A percentile compares a stretch with the other conserved stretches of the same genome.
These are phyloP conservation scores for Colletotrichum theobromicola DNA, from an alignment of 2,329 filamentous ascomycete species.

Conservation along the genomic window DNA sequence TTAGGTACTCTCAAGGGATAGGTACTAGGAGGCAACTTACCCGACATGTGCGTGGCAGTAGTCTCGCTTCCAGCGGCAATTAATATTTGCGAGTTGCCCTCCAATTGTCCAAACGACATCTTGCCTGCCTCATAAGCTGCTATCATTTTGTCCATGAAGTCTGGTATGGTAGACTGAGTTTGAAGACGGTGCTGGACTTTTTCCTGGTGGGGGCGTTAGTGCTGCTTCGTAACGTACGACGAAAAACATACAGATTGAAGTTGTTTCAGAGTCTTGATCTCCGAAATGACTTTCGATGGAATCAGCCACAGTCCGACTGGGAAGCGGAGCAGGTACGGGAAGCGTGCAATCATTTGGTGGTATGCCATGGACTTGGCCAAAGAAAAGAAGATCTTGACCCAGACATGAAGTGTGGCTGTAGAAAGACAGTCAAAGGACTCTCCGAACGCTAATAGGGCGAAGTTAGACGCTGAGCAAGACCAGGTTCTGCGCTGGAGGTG, in stretches of 20 bases:
- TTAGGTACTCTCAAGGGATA: too few species aligned
- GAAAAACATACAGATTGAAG: neutral
- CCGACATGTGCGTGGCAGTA: constrained; percentile 35
- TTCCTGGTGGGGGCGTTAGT: too few species aligned
- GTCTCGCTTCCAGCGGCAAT: constrained; percentile 37
- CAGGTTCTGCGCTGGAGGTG: too few species aligned
- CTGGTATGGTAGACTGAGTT: neutral
- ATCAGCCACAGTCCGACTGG: neutral
- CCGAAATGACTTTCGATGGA: neutral
- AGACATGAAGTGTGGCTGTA: constrained; percentile 26
- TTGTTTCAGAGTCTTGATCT: neutral
- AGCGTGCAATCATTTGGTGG: neutral
- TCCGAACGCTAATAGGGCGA: constrained; percentile 24
- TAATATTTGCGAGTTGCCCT: constrained; percentile 20
- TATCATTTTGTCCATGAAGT: neutral
- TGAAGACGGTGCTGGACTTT: neutral
- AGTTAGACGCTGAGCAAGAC: neutral
- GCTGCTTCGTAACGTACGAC: too few species aligned
- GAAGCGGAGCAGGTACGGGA: neutral
- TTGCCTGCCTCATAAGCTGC: neutral
- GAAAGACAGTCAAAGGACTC: constrained; percentile 30
- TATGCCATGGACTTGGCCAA: constrained; percentile 6
- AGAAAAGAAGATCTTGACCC: constrained; percentile 28
- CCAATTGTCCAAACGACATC: constrained; percentile 4
- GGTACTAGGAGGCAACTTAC: too few species aligned